Conservation (phyloP, 768 basidiomycete species). For the Clitopilus hobsonii region DNA sequence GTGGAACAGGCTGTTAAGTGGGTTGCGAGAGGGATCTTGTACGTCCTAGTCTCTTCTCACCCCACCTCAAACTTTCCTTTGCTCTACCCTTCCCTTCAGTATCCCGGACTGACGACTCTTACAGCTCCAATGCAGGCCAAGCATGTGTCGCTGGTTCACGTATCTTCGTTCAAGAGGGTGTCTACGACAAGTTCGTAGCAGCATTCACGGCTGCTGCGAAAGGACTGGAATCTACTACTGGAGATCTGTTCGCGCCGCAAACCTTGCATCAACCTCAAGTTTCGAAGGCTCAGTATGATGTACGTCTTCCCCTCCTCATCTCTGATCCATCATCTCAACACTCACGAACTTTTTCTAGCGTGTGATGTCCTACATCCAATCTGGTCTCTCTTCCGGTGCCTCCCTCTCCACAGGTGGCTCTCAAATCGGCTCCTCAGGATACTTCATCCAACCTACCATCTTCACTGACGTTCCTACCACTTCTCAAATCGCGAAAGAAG, state of each 20-base stretch:
- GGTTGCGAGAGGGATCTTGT: neutral
- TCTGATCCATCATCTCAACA: neutral
- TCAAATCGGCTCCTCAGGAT: constrained; percentile 42
- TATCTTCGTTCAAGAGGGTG: constrained; percentile 72
- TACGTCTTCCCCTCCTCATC: constrained; percentile 19
- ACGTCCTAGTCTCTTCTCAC: neutral
- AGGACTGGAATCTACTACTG: constrained; percentile 41
- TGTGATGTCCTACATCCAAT: constrained; percentile 73
- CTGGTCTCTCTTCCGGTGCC: constrained; percentile 70
- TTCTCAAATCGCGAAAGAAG: constrained; percentile 72
- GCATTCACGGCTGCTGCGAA: constrained; percentile 45
- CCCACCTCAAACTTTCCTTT: neutral
- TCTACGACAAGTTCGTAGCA: constrained; percentile 74
- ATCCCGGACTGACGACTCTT: constrained; percentile 20
- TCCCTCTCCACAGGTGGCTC: constrained; percentile 62
- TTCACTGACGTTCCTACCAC: constrained; percentile 59
- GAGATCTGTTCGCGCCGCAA: constrained; percentile 47
- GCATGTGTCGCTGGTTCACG: constrained; percentile 78
- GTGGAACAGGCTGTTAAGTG: constrained; percentile 24
- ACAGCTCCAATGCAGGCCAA: constrained; percentile 39
- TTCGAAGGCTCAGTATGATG: constrained; percentile 53
- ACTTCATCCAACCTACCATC: constrained; percentile 50
- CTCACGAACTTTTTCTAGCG: constrained; percentile 35
- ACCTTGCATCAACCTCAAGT: constrained; percentile 64
- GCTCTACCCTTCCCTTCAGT: neutral